These are phyloP conservation scores for Trametes coccinea DNA, from an alignment of 768 basidiomycete genomes.

Conservation along the genomic window DNA sequence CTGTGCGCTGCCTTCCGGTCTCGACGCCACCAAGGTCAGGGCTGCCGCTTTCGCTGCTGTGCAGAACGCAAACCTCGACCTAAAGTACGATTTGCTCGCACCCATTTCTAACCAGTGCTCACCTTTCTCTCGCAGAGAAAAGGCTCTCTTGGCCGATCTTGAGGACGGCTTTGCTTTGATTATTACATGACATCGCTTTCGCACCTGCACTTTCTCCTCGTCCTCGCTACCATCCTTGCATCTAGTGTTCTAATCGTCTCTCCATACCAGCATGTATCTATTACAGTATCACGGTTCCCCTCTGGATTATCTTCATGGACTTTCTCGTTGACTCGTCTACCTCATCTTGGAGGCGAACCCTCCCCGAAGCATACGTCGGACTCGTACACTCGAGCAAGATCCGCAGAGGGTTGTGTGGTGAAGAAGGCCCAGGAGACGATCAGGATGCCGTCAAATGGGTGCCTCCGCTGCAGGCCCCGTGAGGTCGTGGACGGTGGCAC, in stretches of 20 bases:
- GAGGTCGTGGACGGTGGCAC: conserved; percentile 2
- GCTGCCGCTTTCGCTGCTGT: conserved; percentile 46
- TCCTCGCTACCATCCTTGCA: conserved; percentile 13
- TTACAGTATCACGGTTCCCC: conserved; percentile 4
- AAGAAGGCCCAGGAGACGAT: conserved; percentile 4
- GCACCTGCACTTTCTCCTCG: neutral
- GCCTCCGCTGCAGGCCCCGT: neutral
- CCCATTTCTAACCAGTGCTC: neutral
- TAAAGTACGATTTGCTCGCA: conserved; percentile 38
- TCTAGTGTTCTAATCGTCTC: conserved; percentile 5
- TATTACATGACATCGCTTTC: conserved; percentile 44
- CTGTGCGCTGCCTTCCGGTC: conserved; percentile 49
- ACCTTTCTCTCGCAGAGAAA: conserved; percentile 39
- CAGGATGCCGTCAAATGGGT: conserved; percentile 5
- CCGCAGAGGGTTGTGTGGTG: neutral
- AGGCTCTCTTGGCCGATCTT: conserved; percentile 51
- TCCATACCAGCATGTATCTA: conserved; percentile 22
- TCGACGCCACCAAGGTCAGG: conserved; percentile 43
- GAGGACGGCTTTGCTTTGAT: conserved; percentile 55
- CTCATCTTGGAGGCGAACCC: neutral
- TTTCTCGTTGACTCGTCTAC: neutral
- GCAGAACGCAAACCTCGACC: conserved; percentile 43
- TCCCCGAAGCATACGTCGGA: neutral
- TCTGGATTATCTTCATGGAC: conserved; percentile 17
- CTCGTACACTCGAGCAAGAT: neutral